Evolutionary conservation across 164 flowering plant species (phyloP), one percentile per base, ranked within the genome.

Genomic region (Akebia trifoliata): DNA sequence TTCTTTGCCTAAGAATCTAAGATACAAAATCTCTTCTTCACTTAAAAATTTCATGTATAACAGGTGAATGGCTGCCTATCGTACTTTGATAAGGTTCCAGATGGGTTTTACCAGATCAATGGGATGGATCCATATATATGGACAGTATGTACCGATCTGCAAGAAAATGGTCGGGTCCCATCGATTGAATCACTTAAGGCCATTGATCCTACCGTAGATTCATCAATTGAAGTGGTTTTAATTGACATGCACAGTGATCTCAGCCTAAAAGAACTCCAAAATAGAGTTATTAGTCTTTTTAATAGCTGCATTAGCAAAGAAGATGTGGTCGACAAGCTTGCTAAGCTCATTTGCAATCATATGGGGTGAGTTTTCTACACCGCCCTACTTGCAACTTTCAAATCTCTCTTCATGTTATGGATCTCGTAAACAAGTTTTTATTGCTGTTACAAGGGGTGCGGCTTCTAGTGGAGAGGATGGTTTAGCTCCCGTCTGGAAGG

Each of bases 121-220:
- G 99, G 99, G 58, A 77, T 94, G 80, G 81, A 86, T 78, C 89
- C 97, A 1, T 87, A 86, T 76, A 80, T 90, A n/a, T 94, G 97
- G 99, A 77, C 84, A 36, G 65, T 90, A 15, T 90, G 96, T 74
- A 76, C 78, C 49, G 94, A 90, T 70, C 64, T 79, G 49, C 86
- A 83, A 56, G 97, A 94, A 54, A 76, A 64, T 83, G 95, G 96
- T 40, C 87, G 90, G 28, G 75, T 94, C 34, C 99, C 99, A 63
- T 78, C 99, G 35, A 70, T 94, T 43, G 93, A 87, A 63, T 79
- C 82, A n/a, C 69, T 87, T 29, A 87, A 65, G 70, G 77, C 80
- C 26, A 72, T 86, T 53, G 82, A 83, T 69, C 79, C 84, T 44
- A 45, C 69, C 17, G 43, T 4, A 36, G 77, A 73, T 54, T 81